These are phyloP conservation scores for Castanea mollissima DNA, from an alignment of 306 rosid species.

Conservation along the genomic window DNA sequence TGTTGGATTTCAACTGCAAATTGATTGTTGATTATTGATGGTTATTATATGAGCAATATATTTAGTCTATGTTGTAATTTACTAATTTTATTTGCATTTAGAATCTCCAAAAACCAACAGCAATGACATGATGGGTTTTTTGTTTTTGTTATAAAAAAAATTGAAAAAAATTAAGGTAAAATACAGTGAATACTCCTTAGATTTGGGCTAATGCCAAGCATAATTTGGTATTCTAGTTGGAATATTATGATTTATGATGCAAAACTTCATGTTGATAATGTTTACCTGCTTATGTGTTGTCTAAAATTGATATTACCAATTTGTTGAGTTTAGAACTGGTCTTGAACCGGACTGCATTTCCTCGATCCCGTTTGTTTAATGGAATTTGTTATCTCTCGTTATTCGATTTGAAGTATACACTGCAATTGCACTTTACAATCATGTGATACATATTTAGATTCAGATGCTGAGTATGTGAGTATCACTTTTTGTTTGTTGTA, in stretches of 20 bases:
- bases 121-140: not conserved
- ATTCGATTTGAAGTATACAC: not conserved
- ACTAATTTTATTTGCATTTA: not conserved
- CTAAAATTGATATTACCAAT: not conserved
- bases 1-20: not conserved
- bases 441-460: not conserved
- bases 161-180: no score
- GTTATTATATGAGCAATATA: not conserved
- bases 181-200: no score
- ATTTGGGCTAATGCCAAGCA: no score
- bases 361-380: not conserved
- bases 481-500: slow-evolving; percentile 31
- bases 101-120: not conserved
- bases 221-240: slow-evolving; percentile 1
- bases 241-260: not conserved
- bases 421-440: not conserved
- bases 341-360: not conserved
- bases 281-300: not conserved
- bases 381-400: not conserved
- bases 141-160: no score
- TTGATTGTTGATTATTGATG: not conserved
- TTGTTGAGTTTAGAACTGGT: not conserved
- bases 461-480: not conserved
- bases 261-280: not conserved
- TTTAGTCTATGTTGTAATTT: no score